Percentiles rank a stretch among this genome's conserved stretches.
phyloP scores from a whole-genome alignment of 768 basidiomycete species.

The Boletus edulis region DNA sequence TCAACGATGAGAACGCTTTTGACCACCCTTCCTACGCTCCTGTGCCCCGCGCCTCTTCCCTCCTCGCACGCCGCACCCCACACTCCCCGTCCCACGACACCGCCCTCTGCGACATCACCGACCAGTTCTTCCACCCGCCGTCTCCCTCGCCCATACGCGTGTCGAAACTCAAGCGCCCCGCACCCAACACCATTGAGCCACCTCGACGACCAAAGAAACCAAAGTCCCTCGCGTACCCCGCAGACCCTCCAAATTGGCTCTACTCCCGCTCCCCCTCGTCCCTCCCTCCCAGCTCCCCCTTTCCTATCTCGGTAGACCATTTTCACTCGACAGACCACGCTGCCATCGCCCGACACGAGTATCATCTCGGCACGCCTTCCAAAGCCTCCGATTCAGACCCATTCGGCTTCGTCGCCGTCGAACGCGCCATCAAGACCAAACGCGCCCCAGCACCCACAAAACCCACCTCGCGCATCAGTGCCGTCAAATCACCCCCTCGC shows the following conservation, averaged over 20 bases:
- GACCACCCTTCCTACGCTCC: conserved; percentile 1
- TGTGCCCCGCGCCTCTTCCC: conserved; percentile 3
- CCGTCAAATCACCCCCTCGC: conserved; percentile 19
- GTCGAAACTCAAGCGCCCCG: conserved; percentile 19
- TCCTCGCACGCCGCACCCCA: conserved; percentile 12
- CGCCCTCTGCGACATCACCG: conserved; percentile 32
- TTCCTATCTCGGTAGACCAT: conserved; percentile 17
- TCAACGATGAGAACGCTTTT: conserved; percentile 15
- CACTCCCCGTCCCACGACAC: conserved; percentile 20
- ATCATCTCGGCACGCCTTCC: conserved; percentile 21
- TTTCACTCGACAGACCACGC: neutral
- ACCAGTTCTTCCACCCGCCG: conserved; percentile 35
- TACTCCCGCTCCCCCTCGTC: conserved; percentile 26
- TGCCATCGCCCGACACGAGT: conserved; percentile 15
- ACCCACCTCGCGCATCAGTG: conserved; percentile 7
- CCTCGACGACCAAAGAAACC: conserved; percentile 33
- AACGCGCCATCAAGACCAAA: conserved; percentile 46
- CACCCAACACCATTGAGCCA: conserved; percentile 19
- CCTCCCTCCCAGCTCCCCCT: conserved; percentile 35
- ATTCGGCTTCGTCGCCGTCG: conserved; percentile 56
- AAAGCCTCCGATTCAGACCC: conserved; percentile 44
- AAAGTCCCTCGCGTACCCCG: conserved; percentile 28
- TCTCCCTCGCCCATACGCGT: conserved; percentile 29
- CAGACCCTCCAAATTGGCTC: conserved; percentile 32
- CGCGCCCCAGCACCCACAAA: conserved; percentile 25